Evolutionary conservation across 371 early-diverging fungal genomes (phyloP).

Genomic region (Cokeromyces recurvatus): DNA sequence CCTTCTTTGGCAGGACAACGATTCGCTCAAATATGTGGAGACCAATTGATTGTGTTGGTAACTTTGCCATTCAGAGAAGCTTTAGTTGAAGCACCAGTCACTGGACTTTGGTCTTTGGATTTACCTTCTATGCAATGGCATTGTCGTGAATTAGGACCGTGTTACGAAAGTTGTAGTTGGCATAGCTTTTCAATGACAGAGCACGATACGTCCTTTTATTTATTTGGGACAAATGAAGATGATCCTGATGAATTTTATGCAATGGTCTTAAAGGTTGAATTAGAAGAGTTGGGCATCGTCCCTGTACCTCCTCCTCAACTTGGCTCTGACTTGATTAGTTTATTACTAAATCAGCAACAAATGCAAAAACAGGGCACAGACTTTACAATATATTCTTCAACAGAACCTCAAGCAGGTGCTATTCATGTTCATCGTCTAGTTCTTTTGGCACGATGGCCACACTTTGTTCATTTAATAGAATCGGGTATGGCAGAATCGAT

Average conservation of each 20-base stretch:
- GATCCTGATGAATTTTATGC: conserved; percentile 60
- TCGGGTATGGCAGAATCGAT: conserved; percentile 53
- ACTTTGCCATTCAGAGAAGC: conserved; percentile 44
- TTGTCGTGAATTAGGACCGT: conserved; percentile 48
- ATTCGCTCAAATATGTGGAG: conserved; percentile 63
- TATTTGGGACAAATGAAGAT: conserved; percentile 55
- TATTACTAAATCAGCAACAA: conserved; percentile 37
- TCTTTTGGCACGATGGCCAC: conserved; percentile 62
- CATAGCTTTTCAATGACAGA: conserved; percentile 62
- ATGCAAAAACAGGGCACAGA: conserved; percentile 42
- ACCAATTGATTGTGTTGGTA: conserved; percentile 57
- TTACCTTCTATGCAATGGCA: conserved; percentile 61
- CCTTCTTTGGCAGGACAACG: conserved; percentile 63
- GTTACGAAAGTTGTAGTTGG: conserved; percentile 55
- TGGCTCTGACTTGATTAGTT: conserved; percentile 46
- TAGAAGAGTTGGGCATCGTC: conserved; percentile 57
- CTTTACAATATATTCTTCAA: conserved; percentile 49
- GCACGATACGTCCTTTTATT: conserved; percentile 47
- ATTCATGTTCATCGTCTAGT: conserved; percentile 49
- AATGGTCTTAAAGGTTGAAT: conserved; percentile 50
- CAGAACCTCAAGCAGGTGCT: conserved; percentile 25
- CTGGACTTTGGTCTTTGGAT: conserved; percentile 64
- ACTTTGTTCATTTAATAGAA: conserved; percentile 50
- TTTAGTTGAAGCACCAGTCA: conserved; percentile 22
- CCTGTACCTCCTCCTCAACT: conserved; percentile 51